Evolutionary conservation across 495 filamentous ascomycete species (phyloP).

Genomic region (Elaphomyces granulatus): DNA sequence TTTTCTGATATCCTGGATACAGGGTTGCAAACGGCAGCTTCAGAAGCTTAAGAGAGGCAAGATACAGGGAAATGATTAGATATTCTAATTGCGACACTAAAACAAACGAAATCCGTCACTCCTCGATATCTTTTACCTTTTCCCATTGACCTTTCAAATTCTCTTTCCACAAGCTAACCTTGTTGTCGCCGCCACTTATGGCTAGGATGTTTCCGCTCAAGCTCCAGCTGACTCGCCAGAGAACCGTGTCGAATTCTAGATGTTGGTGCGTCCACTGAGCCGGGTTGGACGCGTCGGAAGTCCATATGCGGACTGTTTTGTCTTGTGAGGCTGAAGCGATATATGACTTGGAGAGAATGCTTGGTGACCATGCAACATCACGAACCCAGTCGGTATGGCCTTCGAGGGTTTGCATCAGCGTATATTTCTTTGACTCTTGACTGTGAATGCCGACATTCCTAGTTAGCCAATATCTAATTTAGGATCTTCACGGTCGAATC

Average conservation of each 20-base stretch:
- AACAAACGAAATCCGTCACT: conserved; percentile 35
- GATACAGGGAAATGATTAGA: no score
- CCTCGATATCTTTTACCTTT: conserved; percentile 89
- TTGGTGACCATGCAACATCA: conserved; percentile 93
- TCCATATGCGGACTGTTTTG: conserved; percentile 96
- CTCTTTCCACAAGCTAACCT: conserved; percentile 60
- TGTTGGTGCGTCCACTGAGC: conserved; percentile 69
- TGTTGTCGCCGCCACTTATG: conserved; percentile 88
- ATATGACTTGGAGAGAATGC: conserved; percentile 84
- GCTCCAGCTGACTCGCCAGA: conserved; percentile 98
- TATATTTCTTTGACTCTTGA: conserved; percentile 40
- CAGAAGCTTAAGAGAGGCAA: no score
- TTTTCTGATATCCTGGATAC: no score
- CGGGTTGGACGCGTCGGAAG: conserved; percentile 45
- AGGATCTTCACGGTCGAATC: background rate
- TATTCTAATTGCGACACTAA: background rate
- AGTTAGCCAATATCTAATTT: background rate
- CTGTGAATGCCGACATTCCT: conserved; percentile 16
- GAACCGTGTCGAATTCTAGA: conserved; percentile 69
- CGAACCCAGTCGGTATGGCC: conserved; percentile 97
- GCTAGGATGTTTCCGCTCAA: conserved; percentile 95
- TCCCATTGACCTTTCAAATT: conserved; percentile 67
- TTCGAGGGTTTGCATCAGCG: conserved; percentile 37
- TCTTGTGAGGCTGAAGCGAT: conserved; percentile 93
- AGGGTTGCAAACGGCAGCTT: no score